These are phyloP conservation scores for Stenogyne calaminthoides DNA, from an alignment of 305 asterid genomes.

Conservation along the genomic window DNA sequence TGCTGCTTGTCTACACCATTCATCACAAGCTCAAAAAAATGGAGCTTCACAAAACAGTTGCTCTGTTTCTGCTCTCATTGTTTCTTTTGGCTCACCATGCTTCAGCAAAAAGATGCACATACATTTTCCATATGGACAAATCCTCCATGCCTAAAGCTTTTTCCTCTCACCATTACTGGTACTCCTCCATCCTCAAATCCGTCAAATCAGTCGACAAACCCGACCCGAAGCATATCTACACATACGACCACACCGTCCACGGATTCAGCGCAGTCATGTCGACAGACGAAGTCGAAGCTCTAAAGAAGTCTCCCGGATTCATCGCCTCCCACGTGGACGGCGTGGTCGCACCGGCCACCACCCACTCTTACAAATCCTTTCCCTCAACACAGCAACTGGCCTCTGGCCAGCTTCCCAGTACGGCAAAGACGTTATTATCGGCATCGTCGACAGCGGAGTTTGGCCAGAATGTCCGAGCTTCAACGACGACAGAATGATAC, in stretches of 20 bases:
- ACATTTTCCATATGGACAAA: slow-evolving; percentile 51
- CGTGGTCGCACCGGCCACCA: slow-evolving; percentile 23
- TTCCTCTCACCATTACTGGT: slow-evolving; percentile 40
- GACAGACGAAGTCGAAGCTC: not conserved
- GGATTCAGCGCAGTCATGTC: slow-evolving; percentile 39
- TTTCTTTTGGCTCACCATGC: slow-evolving; percentile 4
- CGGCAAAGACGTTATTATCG: slow-evolving; percentile 40
- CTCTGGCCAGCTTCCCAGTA: no score
- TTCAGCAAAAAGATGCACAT: slow-evolving; percentile 33
- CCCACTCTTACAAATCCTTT: slow-evolving; percentile 30
- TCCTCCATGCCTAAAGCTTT: slow-evolving; percentile 47
- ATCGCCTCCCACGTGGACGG: slow-evolving; percentile 30
- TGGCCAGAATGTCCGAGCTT: slow-evolving; percentile 52
- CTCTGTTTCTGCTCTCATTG: slow-evolving; percentile 9
- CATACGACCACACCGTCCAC: slow-evolving; percentile 37
- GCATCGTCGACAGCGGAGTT: slow-evolving; percentile 36
- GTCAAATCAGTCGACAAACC: not conserved
- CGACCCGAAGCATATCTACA: slow-evolving; percentile 27
- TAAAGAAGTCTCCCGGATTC: slow-evolving; percentile 33
- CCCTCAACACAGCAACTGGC: slow-evolving; percentile 39
- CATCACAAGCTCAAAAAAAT: not conserved
- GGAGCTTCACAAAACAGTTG: not conserved
- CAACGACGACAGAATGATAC: slow-evolving; percentile 38
- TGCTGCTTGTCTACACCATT: no score
- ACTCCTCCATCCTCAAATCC: slow-evolving; percentile 30